Conservation (phyloP, 768 basidiomycete genomes). For the Sarcodon sp. region DNA sequence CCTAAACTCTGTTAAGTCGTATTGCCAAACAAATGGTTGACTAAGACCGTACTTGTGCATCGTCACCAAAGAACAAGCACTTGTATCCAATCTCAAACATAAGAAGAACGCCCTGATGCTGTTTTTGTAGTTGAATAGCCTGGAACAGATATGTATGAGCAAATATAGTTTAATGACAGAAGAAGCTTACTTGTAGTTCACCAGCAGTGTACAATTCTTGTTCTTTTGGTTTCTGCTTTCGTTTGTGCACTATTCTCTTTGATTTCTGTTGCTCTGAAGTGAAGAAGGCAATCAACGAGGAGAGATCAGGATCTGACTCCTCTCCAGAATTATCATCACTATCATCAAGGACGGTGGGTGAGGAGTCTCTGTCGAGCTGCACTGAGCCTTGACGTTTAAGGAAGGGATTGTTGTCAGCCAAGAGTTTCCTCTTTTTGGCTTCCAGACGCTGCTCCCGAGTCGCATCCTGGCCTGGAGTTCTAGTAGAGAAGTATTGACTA, state of each 20-base stretch:
- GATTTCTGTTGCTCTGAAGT: too few relatives aligned
- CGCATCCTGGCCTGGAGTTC: neutral
- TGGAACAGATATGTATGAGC: too few relatives aligned
- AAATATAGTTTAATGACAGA: too few relatives aligned
- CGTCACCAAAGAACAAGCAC: slow-evolving; percentile 72
- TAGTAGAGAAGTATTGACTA: neutral
- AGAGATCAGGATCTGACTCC: slow-evolving; percentile 25
- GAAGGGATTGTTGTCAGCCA: neutral
- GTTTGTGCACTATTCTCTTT: too few relatives aligned
- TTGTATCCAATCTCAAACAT: slow-evolving; percentile 83
- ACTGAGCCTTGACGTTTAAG: neutral
- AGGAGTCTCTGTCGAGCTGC: too few relatives aligned
- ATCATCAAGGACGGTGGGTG: too few relatives aligned
- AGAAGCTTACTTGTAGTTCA: too few relatives aligned
- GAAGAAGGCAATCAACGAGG: too few relatives aligned
- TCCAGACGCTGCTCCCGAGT: neutral
- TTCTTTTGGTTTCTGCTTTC: too few relatives aligned
- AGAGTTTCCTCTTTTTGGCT: neutral
- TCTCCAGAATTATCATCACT: too few relatives aligned
- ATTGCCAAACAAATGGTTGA: neutral
- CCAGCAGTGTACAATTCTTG: too few relatives aligned
- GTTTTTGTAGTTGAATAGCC: slow-evolving; percentile 34
- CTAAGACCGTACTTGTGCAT: slow-evolving; percentile 46
- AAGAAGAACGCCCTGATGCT: slow-evolving; percentile 53
- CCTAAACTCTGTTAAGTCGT: slow-evolving; percentile 21